Base-by-base conservation (phyloP, 495 filamentous ascomycete species). In the Penicillium cinerascens region DNA sequence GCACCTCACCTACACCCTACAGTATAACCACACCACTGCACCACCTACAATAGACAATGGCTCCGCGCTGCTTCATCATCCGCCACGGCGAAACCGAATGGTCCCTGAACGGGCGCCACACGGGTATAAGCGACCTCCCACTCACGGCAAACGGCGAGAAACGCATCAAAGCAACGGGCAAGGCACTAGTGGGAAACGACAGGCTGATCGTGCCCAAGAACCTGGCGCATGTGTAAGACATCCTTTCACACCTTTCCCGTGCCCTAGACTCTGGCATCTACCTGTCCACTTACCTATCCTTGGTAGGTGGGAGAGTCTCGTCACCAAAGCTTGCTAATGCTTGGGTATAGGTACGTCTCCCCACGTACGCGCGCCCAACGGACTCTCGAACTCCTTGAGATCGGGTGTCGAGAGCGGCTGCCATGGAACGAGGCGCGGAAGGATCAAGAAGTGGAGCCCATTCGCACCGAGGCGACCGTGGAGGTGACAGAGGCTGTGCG, bases 71-170 rank as follows among this genome's bases (percentile, higher is more conserved):
- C 68, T 97, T 97, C 79, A 87, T 98, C 52, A 77, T 93, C 73
- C 88, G 93, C 57, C 93, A 98, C 65, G 87, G 87, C 71, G 93
- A 98, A 72, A 98, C 93, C 3, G 90, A 95, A 78, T 98, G 93
- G 93, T 96, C 92, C 1, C 81, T 97, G 36, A 91, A 89, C 61
- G 93, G 92, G 51, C 84, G 87, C 20, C 92, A 98, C 74, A 98
- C 93, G 0, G 89, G 92, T 42, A 80, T 73, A 22, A 89, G 87
- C 22, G 93, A 98, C 56, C 84, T 98, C 18, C 83, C 89, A 0
- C 76, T 98, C 9, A 98, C 93, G 2, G 69, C 81, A 11, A 89
- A 90, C 66, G 93, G 93, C 29, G 91, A 96, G 73, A 88, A 84
- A 63, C 81, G 91, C 20, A 83, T 97, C 52, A 76, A 75, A 47